phyloP scores from a whole-genome alignment of 2,329 filamentous ascomycete genomes.

The Karstenula rhodostoma region DNA sequence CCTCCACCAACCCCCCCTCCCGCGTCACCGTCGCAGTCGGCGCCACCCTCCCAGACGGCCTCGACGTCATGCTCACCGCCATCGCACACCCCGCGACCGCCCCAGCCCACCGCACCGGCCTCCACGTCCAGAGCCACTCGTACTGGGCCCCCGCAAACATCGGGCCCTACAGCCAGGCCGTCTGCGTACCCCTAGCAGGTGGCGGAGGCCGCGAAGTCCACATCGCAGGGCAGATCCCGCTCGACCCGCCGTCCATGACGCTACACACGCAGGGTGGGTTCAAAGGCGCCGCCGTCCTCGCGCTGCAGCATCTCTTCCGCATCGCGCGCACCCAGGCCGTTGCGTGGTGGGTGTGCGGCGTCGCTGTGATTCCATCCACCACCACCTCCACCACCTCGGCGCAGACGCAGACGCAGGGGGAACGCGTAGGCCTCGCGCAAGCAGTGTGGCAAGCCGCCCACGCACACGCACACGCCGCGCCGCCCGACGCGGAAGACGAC shows the following conservation, averaged over 20 bases:
- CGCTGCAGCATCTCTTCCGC: constrained; percentile 89
- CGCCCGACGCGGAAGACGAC: constrained; percentile 10
- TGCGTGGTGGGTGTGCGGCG: constrained; percentile 75
- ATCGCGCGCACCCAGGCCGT: constrained; percentile 77
- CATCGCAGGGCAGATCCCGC: constrained; percentile 90
- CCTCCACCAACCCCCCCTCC: constrained; percentile 80
- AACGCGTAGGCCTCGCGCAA: constrained; percentile 48
- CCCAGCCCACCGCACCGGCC: constrained; percentile 52
- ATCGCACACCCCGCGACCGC: constrained; percentile 44
- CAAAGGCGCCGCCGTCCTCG: constrained; percentile 69
- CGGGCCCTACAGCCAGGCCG: constrained; percentile 93
- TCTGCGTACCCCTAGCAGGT: constrained; percentile 56
- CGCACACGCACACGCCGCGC: no score
- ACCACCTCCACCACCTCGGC: no score
- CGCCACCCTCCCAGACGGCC: constrained; percentile 64
- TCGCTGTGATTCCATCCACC: constrained; percentile 58
- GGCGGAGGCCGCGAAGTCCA: constrained; percentile 59
- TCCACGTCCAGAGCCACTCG: constrained; percentile 91
- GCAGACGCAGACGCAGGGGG: constrained; percentile 14
- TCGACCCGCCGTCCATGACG: constrained; percentile 81
- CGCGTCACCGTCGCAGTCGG: constrained; percentile 85
- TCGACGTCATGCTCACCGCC: constrained; percentile 68
- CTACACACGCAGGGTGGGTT: constrained; percentile 57
- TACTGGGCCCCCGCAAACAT: constrained; percentile 99
- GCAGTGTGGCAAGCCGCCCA: constrained; percentile 55